phyloP scores from a whole-genome alignment of 2,329 filamentous ascomycete genomes.

The Trichophyton verrucosum region DNA sequence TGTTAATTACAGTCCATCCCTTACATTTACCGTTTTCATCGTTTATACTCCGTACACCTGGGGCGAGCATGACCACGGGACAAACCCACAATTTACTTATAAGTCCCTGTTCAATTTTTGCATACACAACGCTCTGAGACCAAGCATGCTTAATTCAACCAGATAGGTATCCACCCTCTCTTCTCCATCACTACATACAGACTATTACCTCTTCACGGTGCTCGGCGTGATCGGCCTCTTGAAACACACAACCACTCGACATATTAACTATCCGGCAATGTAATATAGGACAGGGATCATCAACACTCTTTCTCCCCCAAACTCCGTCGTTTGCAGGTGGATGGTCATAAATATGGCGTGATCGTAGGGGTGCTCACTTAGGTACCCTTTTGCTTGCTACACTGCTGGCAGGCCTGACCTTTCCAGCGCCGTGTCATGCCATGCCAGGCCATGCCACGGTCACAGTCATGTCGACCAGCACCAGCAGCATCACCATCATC shows the following conservation, averaged over 20 bases:
- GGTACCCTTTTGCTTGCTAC: background rate
- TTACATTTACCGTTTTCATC: background rate
- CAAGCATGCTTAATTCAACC: background rate
- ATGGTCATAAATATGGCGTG: background rate
- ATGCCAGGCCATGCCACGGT: background rate
- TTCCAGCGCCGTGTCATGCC: background rate
- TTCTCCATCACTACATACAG: too few relatives aligned
- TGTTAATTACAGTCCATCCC: background rate
- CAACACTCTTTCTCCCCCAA: background rate
- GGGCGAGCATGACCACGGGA: too few relatives aligned
- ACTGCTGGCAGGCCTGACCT: background rate
- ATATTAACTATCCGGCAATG: background rate
- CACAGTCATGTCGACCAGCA: background rate
- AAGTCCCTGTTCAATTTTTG: too few relatives aligned
- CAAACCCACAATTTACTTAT: too few relatives aligned
- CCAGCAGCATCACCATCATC: background rate
- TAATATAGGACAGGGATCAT: background rate
- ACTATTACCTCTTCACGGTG: too few relatives aligned
- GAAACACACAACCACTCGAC: background rate
- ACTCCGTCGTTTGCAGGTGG: background rate
- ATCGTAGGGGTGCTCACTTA: background rate
- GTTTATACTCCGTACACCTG: too few relatives aligned
- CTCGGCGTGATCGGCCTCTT: background rate
- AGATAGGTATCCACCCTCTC: background rate
- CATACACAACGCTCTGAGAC: too few relatives aligned